Evolutionary conservation across 2,329 filamentous ascomycete species (phyloP).

Genomic region (Cytospora paraplurivora): DNA sequence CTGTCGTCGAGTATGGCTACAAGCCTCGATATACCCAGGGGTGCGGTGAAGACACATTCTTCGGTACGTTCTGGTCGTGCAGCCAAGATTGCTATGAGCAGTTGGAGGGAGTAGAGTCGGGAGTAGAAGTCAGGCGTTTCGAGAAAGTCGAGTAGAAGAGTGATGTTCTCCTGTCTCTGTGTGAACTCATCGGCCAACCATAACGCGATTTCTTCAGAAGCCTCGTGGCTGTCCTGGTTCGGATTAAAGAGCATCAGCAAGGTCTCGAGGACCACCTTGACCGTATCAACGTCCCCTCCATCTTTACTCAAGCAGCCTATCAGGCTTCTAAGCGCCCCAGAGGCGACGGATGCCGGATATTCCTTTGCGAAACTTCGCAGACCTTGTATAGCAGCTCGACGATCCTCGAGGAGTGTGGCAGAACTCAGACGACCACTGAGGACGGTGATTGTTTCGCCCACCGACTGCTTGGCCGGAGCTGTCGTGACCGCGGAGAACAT

Average conservation of each 20-base stretch:
- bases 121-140: slow-evolving; percentile 88
- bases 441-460: slow-evolving; percentile 89
- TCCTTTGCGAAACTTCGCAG: slow-evolving; percentile 95
- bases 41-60: slow-evolving; percentile 89
- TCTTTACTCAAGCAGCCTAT: slow-evolving; percentile 86
- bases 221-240: slow-evolving; percentile 76
- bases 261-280: slow-evolving; percentile 93
- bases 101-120: slow-evolving; percentile 85
- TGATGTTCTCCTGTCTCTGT: slow-evolving; percentile 95
- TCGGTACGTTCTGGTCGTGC: slow-evolving; percentile 90
- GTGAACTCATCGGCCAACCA: slow-evolving; percentile 99
- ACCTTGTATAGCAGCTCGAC: slow-evolving; percentile 88
- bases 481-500: slow-evolving; percentile 65
- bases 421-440: slow-evolving; percentile 85
- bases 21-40: slow-evolving; percentile 82
- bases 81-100: slow-evolving; percentile 81
- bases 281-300: slow-evolving; percentile 91
- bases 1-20: slow-evolving; percentile 82
- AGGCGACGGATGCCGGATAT: slow-evolving; percentile 93
- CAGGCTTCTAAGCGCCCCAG: slow-evolving; percentile 83
- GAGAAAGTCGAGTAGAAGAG: slow-evolving; percentile 83
- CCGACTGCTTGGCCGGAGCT: slow-evolving; percentile 93
- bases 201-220: slow-evolving; percentile 91
- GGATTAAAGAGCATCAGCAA: slow-evolving; percentile 86
- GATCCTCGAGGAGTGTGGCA: slow-evolving; percentile 90